phyloP scores from a whole-genome alignment of 495 filamentous ascomycete genomes.

The Lasiosphaeris hirsuta region DNA sequence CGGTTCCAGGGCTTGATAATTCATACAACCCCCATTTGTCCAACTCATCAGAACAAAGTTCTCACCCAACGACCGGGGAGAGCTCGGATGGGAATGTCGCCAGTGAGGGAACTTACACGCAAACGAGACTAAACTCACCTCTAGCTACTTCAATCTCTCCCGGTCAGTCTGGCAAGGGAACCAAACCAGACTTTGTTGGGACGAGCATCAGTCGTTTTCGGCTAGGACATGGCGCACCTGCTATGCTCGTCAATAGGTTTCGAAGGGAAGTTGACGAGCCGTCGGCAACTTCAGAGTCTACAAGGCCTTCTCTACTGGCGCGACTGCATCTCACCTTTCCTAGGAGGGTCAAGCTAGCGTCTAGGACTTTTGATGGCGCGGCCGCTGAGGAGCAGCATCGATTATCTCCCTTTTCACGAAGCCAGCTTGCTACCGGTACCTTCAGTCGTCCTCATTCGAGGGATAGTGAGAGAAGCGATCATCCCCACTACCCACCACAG shows the following conservation, averaged over 20 bases:
- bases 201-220: conserved; percentile 33
- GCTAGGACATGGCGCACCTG: conserved; percentile 25
- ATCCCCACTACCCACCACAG: neutral
- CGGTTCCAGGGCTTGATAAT: conserved; percentile 14
- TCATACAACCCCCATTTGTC: conserved; percentile 5
- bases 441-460: conserved; percentile 9
- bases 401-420: neutral
- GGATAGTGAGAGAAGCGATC: neutral
- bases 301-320: conserved; percentile 32
- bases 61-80: conserved; percentile 9
- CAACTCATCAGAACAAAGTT: conserved; percentile 9
- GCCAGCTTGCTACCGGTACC: neutral
- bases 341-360: conserved; percentile 23
- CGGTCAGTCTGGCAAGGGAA: conserved; percentile 23
- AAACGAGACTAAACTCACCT: neutral
- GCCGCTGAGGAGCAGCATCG: neutral
- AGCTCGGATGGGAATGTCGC: neutral
- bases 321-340: conserved; percentile 33
- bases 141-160: conserved; percentile 17
- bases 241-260: conserved; percentile 31
- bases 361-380: conserved; percentile 19
- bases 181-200: conserved; percentile 26
- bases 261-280: conserved; percentile 28
- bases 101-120: neutral
- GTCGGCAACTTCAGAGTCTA: conserved; percentile 5